phyloP scores from a whole-genome alignment of 2,329 filamentous ascomycete genomes.

The Immersiporthe knoxdaviesiana region DNA sequence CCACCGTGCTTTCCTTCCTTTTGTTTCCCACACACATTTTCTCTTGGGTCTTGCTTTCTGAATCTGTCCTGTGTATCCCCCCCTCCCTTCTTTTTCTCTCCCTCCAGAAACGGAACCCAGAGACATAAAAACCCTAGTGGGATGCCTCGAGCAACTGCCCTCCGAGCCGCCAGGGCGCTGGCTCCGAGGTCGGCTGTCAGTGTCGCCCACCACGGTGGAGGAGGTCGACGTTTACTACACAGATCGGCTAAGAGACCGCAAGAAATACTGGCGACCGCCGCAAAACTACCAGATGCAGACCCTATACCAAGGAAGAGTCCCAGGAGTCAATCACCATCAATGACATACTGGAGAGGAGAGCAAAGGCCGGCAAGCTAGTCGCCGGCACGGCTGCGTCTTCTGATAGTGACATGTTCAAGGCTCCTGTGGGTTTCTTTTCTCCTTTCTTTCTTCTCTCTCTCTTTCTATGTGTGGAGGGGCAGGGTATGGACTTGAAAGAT shows the following conservation, averaged over 20 bases:
- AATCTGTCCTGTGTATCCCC: not conserved
- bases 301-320: constrained; percentile 24
- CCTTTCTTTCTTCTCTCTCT: not conserved
- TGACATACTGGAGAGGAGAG: constrained; percentile 68
- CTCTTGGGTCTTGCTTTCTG: not conserved
- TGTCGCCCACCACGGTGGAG: not conserved
- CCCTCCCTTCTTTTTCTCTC: no score
- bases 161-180: constrained; percentile 24
- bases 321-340: constrained; percentile 57
- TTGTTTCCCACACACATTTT: no score
- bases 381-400: constrained; percentile 77
- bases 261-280: constrained; percentile 28
- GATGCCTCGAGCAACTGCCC: constrained; percentile 22
- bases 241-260: constrained; percentile 17
- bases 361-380: constrained; percentile 71
- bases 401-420: constrained; percentile 83
- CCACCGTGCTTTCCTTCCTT: not conserved
- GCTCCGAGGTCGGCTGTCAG: constrained; percentile 21
- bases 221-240: constrained; percentile 23
- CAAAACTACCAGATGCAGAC: constrained; percentile 35
- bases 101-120: no score
- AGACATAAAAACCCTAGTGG: not conserved
- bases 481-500: no score
- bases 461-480: no score
- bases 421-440: constrained; percentile 54